phyloP scores from a whole-genome alignment of 352 stramenopile species.

The Phytophthora sansomeana region DNA sequence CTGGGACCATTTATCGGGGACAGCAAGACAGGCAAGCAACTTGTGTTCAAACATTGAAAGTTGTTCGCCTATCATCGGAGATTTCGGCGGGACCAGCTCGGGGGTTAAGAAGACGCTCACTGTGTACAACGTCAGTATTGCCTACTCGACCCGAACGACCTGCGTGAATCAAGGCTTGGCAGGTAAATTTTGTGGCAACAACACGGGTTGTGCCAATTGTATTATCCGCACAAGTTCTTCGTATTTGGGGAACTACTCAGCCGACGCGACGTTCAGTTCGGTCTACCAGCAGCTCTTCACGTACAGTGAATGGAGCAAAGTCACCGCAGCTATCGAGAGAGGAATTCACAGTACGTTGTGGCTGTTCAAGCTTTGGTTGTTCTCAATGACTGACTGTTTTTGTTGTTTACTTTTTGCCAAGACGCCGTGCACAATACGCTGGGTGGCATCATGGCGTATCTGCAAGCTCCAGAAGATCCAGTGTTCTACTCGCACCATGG shows the following conservation, averaged over 20 bases:
- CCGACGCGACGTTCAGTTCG: slow-evolving; percentile 46
- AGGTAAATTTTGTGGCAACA: slow-evolving; percentile 53
- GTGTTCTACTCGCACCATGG: slow-evolving; percentile 66
- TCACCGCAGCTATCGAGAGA: slow-evolving; percentile 43
- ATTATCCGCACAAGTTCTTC: slow-evolving; percentile 28
- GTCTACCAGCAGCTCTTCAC: slow-evolving; percentile 58
- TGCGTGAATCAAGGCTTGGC: slow-evolving; percentile 45
- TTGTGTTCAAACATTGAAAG: slow-evolving; percentile 41
- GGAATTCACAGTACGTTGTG: slow-evolving; percentile 59
- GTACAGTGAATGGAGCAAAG: slow-evolving; percentile 23
- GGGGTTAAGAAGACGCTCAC: slow-evolving; percentile 19
- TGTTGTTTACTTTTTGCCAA: slow-evolving; percentile 12
- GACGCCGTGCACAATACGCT: slow-evolving; percentile 50
- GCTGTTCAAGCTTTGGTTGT: too few species aligned
- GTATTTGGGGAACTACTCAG: slow-evolving; percentile 33
- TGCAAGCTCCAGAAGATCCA: slow-evolving; percentile 52
- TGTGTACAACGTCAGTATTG: slow-evolving; percentile 37
- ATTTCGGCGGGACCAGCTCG: slow-evolving; percentile 40
- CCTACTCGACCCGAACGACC: slow-evolving; percentile 23
- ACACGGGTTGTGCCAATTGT: slow-evolving; percentile 43
- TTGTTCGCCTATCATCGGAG: slow-evolving; percentile 47
- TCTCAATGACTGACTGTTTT: not conserved
- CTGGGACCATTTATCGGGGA: slow-evolving; percentile 58
- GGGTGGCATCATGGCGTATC: slow-evolving; percentile 48
- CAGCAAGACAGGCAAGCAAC: slow-evolving; percentile 17